These are phyloP conservation scores for Exophiala spinifera DNA, from an alignment of 2,329 filamentous ascomycete species.

Conservation along the genomic window DNA sequence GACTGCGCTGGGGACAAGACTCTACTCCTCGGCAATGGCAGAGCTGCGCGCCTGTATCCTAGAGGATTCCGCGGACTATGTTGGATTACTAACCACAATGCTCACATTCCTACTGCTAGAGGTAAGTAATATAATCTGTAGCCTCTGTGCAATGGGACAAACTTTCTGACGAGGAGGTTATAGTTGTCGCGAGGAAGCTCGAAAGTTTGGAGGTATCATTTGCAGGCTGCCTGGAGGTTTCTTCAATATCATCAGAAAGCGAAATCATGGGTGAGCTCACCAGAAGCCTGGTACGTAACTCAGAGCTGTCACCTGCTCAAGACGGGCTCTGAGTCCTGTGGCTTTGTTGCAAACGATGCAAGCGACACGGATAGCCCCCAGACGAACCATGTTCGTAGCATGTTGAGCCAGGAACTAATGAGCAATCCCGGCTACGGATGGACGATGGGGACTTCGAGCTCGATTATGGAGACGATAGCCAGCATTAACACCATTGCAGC, in stretches of 20 bases:
- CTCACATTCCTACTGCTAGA: slow-evolving; percentile 4
- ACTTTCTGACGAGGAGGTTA: background rate
- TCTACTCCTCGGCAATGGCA: slow-evolving; percentile 2
- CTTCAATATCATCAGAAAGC: background rate
- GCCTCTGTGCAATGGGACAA: too few species aligned
- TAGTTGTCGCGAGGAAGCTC: slow-evolving; percentile 1
- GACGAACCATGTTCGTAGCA: background rate
- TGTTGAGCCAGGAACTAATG: background rate
- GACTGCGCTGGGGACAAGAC: background rate
- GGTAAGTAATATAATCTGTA: too few species aligned
- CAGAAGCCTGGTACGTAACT: slow-evolving; percentile 6
- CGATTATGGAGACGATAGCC: background rate
- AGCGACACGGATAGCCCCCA: background rate
- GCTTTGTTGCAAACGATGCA: background rate
- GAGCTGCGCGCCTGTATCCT: slow-evolving; percentile 1
- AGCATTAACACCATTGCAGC: background rate
- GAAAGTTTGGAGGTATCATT: background rate
- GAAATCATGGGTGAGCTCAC: background rate
- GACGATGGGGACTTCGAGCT: slow-evolving; percentile 1
- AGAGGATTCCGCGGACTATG: background rate
- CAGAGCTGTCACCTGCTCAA: slow-evolving; percentile 6
- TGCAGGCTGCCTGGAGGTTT: slow-evolving; percentile 1
- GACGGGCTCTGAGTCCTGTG: background rate
- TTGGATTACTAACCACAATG: background rate
- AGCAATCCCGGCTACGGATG: background rate